Base-by-base conservation (phyloP, 257 asterid species). In the Prunella vulgaris region DNA sequence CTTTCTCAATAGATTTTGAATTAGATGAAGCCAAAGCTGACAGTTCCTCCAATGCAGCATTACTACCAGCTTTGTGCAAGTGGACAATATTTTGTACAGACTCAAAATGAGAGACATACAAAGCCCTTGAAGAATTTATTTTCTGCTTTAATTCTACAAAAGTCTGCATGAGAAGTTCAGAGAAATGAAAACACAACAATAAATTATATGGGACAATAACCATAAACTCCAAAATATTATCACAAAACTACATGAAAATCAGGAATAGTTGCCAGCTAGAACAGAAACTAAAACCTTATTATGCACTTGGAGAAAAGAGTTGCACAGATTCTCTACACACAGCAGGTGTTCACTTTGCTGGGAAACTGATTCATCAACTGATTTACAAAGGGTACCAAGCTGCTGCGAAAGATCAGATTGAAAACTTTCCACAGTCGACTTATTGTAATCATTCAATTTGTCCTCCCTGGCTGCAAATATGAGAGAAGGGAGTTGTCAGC, bases 41-140 rank as follows among this genome's bases (percentile, higher is more conserved):
- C 53, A 91, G 67, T 66, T 88, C 95, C 72, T 87, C 95, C 76
- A 85, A 76, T 66, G 86, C 84, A 68, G 92, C 86, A 83, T 84
- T 83, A 20, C 77, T 82, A 73, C 81, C 79, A 57, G 89, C 85
- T 77, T 90, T 89, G 72, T 91, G 92, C 76, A 90, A 78, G 69
- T 85, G 79, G 75, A 80, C 93, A 70, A 88, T 87, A 81, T 87
- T 83, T 76, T 87, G 93, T 73, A 89, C 65, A 56, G 88, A 91
- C 90, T 89, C 97, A 74, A 89, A 77, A 75, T 91, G 93, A 69
- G 96, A 88, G 49, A 82, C 51, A 79, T 79, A 87, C 76, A 83
- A 76, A 25, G 80, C 76, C 82, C 83, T 84, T 20, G 96, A 87
- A 63, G 80, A 69, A 67, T 70, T 77, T 52, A 86, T 76, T 75